These are phyloP conservation scores for Prunella vulgaris DNA, from an alignment of 257 asterid species.

Conservation along the genomic window DNA sequence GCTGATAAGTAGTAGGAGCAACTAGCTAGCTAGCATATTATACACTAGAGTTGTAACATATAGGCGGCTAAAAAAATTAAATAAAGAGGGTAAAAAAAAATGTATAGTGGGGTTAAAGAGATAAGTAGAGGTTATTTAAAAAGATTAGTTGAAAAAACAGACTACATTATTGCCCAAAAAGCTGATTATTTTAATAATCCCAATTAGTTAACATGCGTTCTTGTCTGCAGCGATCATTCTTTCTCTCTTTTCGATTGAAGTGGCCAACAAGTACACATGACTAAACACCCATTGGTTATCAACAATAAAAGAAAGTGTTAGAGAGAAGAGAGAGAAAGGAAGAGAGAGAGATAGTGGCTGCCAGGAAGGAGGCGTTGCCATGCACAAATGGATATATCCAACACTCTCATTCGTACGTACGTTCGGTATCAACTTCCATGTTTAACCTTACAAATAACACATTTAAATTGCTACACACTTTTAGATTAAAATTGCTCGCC, in stretches of 20 bases:
- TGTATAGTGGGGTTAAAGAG: slow-evolving; percentile 18
- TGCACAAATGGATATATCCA: slow-evolving; percentile 41
- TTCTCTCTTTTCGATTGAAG: slow-evolving; percentile 26
- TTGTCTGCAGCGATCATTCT: slow-evolving; percentile 41
- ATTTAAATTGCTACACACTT: too few species aligned
- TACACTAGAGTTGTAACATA: not conserved
- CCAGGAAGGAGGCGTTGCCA: slow-evolving; percentile 39
- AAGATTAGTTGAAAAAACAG: slow-evolving; percentile 18
- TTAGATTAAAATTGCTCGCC: too few species aligned
- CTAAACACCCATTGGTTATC: slow-evolving; percentile 18
- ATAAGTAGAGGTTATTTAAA: slow-evolving; percentile 21
- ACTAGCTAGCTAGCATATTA: too few species aligned
- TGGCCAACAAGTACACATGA: slow-evolving; percentile 75
- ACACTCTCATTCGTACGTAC: not conserved
- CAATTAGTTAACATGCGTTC: slow-evolving; percentile 39
- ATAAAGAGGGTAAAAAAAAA: not conserved
- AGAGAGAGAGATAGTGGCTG: slow-evolving; percentile 28
- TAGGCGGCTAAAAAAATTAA: not conserved
- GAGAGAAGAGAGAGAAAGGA: too few species aligned
- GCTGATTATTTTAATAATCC: slow-evolving; percentile 42
- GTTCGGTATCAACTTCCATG: too few species aligned
- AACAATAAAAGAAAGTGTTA: too few species aligned
- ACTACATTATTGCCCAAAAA: slow-evolving; percentile 46
- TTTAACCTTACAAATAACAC: too few species aligned
- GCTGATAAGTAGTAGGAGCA: too few species aligned